Evolutionary conservation across 306 rosid species (phyloP), one percentile per base, ranked within the genome.

Genomic region (Prunus mume): DNA sequence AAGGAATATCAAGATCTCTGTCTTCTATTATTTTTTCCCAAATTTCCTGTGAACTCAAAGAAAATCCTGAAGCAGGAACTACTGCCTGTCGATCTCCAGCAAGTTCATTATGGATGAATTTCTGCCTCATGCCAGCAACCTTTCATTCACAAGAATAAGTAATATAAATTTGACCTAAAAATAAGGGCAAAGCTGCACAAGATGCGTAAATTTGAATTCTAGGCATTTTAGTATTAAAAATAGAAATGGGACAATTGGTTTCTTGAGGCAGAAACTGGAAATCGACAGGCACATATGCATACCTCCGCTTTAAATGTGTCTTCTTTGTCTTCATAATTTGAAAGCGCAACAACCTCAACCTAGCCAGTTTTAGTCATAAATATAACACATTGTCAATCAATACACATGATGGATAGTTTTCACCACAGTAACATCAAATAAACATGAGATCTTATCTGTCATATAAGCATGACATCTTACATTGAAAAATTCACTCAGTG

Each of bases 11-110:
- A 5, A 96, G 93, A 76, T 96, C 99, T 86, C 86, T 96, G 88
- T 96, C 90, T 72, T 96, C 96, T 83, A 88, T 92, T 10, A 92
- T 96, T 73, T 92, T 88, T 87, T 79, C 88, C 99, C 99, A 96
- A 28, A 96, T 96, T 64, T 91, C 78, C 74, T 91, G 92, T 72
- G 88, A 78, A 71, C 98, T 96, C 72, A 92, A 91, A 71, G 94
- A 91, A 83, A 96, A 96, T 14, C 99, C 99, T 25, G 99, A 96
- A 69, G 99, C 99, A 64, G 99, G 99, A 85, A 96, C 98, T 22
- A 81, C 99, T 68, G 97, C 99, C 56, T 93, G 89, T 19, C 97
- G 89, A 65, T 96, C 99, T 76, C 99, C 99, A 24, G 99, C 99
- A 84, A 96, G 99, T 38, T 97, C 85, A 46, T 89, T 92, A 68